A percentile compares a stretch with the other conserved stretches of the same genome.
phyloP scores from a whole-genome alignment of 805 yeast genomes.

The Hanseniaspora jakobsenii region DNA sequence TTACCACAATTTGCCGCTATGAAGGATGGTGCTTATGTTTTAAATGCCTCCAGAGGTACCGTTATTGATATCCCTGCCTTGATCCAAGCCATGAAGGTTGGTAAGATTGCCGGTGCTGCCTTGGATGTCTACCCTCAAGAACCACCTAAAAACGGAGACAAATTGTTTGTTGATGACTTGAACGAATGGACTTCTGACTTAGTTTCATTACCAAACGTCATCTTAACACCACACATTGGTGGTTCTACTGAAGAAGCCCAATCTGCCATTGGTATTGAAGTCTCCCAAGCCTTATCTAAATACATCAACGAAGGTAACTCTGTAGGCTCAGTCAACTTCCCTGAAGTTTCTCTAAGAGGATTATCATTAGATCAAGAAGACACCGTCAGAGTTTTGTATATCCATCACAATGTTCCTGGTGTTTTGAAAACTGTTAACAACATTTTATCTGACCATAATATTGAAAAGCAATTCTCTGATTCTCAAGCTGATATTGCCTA shows the following conservation, averaged over 20 bases:
- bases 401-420: constrained; percentile 98
- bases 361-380: constrained; percentile 76
- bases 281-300: constrained; percentile 69
- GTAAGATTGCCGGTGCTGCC: constrained; percentile 94
- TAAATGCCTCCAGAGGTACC: constrained; percentile 95
- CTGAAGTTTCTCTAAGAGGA: constrained; percentile 87
- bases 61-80: constrained; percentile 94
- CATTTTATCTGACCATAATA: constrained; percentile 85
- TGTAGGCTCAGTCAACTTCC: constrained; percentile 95
- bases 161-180: constrained; percentile 55
- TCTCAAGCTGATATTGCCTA: constrained; percentile 93
- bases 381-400: constrained; percentile 85
- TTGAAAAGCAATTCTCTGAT: constrained; percentile 96
- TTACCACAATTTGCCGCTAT: constrained; percentile 86
- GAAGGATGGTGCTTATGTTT: constrained; percentile 90
- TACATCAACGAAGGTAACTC: constrained; percentile 95
- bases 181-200: constrained; percentile 79
- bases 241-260: constrained; percentile 99
- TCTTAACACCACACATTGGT: constrained; percentile 94
- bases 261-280: constrained; percentile 93
- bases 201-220: constrained; percentile 69
- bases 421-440: constrained; percentile 94
- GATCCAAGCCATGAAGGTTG: constrained; percentile 79
- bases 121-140: constrained; percentile 93
- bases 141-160: constrained; percentile 93